Evolutionary conservation across 495 filamentous ascomycete species (phyloP), one percentile per base, ranked within the genome.

Genomic region (Amphirosellinia nigrospora): DNA sequence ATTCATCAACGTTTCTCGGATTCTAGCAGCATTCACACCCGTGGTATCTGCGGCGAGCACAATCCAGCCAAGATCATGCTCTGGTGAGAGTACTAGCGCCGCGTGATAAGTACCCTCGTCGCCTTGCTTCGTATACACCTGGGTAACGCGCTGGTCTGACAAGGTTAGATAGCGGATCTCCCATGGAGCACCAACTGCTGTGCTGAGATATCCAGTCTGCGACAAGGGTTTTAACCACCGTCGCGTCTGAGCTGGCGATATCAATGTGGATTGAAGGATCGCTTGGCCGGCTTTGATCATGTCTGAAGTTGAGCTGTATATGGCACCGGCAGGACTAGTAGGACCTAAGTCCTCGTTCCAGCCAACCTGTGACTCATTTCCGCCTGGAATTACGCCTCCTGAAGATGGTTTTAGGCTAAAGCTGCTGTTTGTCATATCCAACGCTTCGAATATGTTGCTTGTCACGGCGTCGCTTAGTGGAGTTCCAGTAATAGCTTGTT

Each of bases 91-190:
- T 6, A 73, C 81, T 0, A 88, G 41, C 1, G 84, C 72, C 1
- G 82, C 76, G 4, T 81, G 78, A 68, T 88, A 89, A 30, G 71
- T 62, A 4, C 81, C 82, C 26, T 84, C 72, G 53, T 83, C 80
- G 0, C 87, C 88, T 36, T 78, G 79, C 73, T 89, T 90, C 48
- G 83, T 86, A 75, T 88, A 88, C 8, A 88, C 65, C 34, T 88
- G 83, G 23, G 83, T 74, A 0, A 77, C 38, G 4, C 79, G 76
- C 39, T 77, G 64, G 8, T 76, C 43, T 28, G 72, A 71, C 43
- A 69, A 64, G 28, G 87, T 86, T 46, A 71, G 52, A 53, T 78
- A 82, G 13, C 80, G 72, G 71, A 81, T 89, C 62, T 90, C 89
- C 87, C 87, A 89, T 1, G 89, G 88, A 0, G 83, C 78, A 23